Conservation (phyloP, 108 stramenopile species). For the Cyclotella atomus region DNA sequence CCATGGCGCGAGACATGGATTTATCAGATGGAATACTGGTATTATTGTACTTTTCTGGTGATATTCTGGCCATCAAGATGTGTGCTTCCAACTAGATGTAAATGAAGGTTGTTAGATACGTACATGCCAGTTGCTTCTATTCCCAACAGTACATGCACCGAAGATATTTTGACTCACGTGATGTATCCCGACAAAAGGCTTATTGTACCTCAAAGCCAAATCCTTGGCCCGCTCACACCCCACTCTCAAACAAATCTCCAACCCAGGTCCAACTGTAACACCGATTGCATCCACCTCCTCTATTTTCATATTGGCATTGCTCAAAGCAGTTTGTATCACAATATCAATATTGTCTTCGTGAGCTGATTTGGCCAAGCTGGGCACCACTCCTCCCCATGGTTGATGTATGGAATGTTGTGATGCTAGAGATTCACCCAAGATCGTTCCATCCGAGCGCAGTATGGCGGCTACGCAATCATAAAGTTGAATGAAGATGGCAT, state of each 20-base stretch:
- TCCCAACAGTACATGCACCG: no score
- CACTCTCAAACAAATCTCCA: constrained; percentile 97
- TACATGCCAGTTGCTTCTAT: no score
- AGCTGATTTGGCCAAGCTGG: constrained; percentile 87
- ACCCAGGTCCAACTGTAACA: constrained; percentile 98
- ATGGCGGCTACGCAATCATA: constrained; percentile 70
- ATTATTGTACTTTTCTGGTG: constrained; percentile 37
- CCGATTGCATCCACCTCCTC: constrained; percentile 94
- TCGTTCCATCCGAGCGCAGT: constrained; percentile 90
- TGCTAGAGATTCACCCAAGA: constrained; percentile 92
- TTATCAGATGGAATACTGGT: constrained; percentile 6
- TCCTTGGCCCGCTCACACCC: constrained; percentile 86
- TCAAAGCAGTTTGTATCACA: constrained; percentile 82
- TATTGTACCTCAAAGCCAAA: constrained; percentile 73
- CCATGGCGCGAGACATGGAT: constrained; percentile 43
- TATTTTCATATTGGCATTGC: constrained; percentile 67
- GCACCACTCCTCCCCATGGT: constrained; percentile 95
- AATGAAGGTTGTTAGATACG: no score
- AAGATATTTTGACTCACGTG: constrained; percentile 50
- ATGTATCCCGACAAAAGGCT: constrained; percentile 96
- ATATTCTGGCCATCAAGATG: constrained; percentile 91
- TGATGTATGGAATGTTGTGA: constrained; percentile 94
- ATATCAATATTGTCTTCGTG: constrained; percentile 88
- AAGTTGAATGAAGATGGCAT: neutral
- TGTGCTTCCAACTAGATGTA: constrained; percentile 85